Conservation (phyloP, 1,284 basidiomycete genomes). For the Apiotrichum montevideense region DNA sequence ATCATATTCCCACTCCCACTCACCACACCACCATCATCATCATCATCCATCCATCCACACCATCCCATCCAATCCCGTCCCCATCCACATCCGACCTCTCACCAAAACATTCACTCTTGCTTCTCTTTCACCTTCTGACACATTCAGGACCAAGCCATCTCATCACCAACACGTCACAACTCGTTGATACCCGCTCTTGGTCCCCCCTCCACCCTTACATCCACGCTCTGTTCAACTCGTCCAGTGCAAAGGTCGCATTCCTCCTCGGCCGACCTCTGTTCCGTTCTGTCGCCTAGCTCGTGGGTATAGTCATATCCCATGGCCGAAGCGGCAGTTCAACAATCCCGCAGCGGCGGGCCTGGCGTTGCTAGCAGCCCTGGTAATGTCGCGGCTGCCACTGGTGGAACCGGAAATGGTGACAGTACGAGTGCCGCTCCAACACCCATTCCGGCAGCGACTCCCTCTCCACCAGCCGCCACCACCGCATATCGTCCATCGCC, state of each 20-base stretch:
- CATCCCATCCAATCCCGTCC: no score
- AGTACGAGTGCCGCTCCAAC: background rate
- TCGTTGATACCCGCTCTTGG: no score
- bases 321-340: slow-evolving; percentile 9
- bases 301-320: slow-evolving; percentile 2
- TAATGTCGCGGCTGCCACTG: background rate
- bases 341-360: background rate
- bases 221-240: background rate
- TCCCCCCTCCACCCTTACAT: background rate
- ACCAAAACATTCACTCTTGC: no score
- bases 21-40: no score
- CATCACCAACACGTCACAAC: no score
- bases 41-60: no score
- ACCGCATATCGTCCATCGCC: slow-evolving; percentile 14
- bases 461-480: background rate
- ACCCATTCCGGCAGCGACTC: background rate
- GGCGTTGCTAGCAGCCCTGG: background rate
- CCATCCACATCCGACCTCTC: no score
- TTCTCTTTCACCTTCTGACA: no score
- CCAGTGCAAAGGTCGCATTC: no score
- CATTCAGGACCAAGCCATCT: no score
- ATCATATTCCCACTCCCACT: no score
- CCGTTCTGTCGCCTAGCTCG: slow-evolving; percentile 1
- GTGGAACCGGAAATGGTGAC: background rate
- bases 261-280: background rate